phyloP scores from a whole-genome alignment of 2,329 filamentous ascomycete species.

The Calonectria crousiana region DNA sequence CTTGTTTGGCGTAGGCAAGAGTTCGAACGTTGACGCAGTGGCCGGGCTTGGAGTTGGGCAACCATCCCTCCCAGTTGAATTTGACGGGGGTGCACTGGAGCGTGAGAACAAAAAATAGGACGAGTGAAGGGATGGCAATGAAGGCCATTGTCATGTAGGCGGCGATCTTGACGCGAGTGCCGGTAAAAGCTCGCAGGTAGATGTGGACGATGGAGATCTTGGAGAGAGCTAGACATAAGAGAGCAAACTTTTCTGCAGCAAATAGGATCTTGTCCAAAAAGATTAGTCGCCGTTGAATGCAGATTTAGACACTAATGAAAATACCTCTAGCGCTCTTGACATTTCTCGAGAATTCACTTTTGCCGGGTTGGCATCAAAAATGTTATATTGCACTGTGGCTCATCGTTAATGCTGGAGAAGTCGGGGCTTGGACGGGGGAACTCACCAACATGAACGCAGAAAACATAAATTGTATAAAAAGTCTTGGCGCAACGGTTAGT shows the following conservation, averaged over 20 bases:
- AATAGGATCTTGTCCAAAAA: conserved; percentile 40
- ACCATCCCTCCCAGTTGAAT: conserved; percentile 49
- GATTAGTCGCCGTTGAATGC: background rate
- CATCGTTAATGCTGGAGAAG: background rate
- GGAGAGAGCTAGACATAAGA: conserved; percentile 52
- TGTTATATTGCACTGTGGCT: conserved; percentile 6
- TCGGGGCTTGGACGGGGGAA: background rate
- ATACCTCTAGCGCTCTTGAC: background rate
- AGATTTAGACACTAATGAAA: background rate
- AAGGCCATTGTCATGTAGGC: conserved; percentile 50
- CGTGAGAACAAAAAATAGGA: conserved; percentile 53
- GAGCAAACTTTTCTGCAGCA: conserved; percentile 50
- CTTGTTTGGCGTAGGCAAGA: conserved; percentile 57
- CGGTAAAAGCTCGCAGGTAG: conserved; percentile 54
- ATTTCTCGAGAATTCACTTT: background rate
- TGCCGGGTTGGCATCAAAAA: conserved; percentile 15
- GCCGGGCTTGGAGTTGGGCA: conserved; percentile 7
- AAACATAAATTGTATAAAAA: conserved; percentile 40
- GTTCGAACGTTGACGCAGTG: conserved; percentile 38
- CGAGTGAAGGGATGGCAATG: conserved; percentile 50
- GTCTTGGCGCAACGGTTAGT: conserved; percentile 28
- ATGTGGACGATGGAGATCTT: conserved; percentile 55
- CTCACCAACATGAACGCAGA: conserved; percentile 13
- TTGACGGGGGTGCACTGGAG: conserved; percentile 56
- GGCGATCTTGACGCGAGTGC: conserved; percentile 47